phyloP scores from a whole-genome alignment of 805 yeast genomes.

The Clavispora carvajalis region DNA sequence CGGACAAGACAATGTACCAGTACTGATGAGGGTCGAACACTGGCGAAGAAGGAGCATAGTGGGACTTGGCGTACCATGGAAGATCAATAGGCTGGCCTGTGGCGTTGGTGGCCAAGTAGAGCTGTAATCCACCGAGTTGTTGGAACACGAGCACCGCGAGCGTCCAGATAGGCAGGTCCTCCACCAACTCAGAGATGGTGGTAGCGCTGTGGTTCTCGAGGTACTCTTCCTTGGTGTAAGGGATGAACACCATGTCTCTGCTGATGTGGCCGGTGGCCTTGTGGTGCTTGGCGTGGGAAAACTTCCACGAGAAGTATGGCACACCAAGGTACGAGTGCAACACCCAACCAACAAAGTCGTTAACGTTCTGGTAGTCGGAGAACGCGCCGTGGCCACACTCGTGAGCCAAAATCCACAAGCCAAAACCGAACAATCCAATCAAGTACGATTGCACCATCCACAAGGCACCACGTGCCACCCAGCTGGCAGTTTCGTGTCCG shows the following conservation, averaged over 20 bases:
- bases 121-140: constrained; percentile 53
- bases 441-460: constrained; percentile 38
- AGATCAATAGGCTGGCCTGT: constrained; percentile 48
- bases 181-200: constrained; percentile 41
- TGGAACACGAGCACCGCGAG: constrained; percentile 42
- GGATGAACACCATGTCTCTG: constrained; percentile 57
- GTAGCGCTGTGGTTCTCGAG: constrained; percentile 25
- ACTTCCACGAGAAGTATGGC: constrained; percentile 62
- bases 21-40: constrained; percentile 49
- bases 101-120: constrained; percentile 47
- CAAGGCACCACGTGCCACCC: constrained; percentile 30
- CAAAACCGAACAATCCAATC: constrained; percentile 49
- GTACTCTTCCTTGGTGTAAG: constrained; percentile 46
- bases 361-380: constrained; percentile 47
- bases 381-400: constrained; percentile 65
- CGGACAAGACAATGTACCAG: constrained; percentile 52
- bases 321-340: constrained; percentile 53
- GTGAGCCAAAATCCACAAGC: constrained; percentile 59
- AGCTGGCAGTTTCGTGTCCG: constrained; percentile 17
- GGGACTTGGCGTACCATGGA: constrained; percentile 41
- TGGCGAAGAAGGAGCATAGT: constrained; percentile 52
- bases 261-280: constrained; percentile 58
- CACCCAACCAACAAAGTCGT: constrained; percentile 57
- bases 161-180: constrained; percentile 51
- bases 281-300: constrained; percentile 56